Percentiles rank a stretch among this genome's conserved stretches.
These are phyloP conservation scores for Vitis hybrid DNA, from an alignment of 177 flowering plant genomes.

Conservation along the genomic window DNA sequence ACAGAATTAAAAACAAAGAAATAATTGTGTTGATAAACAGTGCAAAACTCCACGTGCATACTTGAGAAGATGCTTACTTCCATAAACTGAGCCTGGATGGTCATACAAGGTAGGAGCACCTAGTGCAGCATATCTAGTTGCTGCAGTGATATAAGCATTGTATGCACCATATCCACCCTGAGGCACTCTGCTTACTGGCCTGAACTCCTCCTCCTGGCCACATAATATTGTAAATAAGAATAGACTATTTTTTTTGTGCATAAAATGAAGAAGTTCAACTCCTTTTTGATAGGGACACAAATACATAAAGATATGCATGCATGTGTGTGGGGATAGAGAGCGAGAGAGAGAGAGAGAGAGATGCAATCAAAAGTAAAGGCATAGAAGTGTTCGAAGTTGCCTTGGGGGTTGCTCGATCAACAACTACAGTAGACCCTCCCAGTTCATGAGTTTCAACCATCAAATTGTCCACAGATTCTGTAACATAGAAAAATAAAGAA, in stretches of 20 bases:
- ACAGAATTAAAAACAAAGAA: conserved; percentile 2
- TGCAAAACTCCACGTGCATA: not conserved
- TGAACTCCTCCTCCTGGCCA: conserved; percentile 78
- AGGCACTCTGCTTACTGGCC: conserved; percentile 58
- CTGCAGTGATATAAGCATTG: conserved; percentile 88
- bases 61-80: conserved; percentile 55
- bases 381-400: conserved; percentile 27
- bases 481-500: conserved; percentile 9
- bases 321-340: not conserved
- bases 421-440: conserved; percentile 89
- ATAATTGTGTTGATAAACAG: not conserved
- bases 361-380: not conserved
- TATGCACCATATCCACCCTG: conserved; percentile 99
- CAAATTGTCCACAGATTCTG: conserved; percentile 92
- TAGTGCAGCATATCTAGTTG: conserved; percentile 92
- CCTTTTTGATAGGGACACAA: not conserved
- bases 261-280: not conserved
- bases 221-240: not conserved
- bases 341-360: not conserved
- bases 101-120: conserved; percentile 98
- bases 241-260: not conserved
- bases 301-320: too few species aligned
- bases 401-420: conserved; percentile 99
- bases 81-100: conserved; percentile 71
- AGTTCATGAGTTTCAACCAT: conserved; percentile 93